These are phyloP conservation scores for Leccinum boreale DNA, from an alignment of 768 basidiomycete species.

Conservation along the genomic window DNA sequence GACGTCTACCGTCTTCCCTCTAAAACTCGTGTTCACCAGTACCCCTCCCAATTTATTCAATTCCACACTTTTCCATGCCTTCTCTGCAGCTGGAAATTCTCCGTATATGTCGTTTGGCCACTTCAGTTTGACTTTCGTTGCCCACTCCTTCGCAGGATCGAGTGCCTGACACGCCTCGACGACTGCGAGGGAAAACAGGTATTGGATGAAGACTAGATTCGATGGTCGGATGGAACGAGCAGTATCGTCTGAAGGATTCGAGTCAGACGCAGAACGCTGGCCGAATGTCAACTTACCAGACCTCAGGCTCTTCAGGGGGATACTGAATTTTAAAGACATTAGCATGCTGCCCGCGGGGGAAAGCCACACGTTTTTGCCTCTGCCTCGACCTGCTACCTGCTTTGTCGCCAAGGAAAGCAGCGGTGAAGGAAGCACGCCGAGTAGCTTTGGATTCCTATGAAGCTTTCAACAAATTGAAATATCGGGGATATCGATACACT, in stretches of 20 bases:
- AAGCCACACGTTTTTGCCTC: slow-evolving; percentile 88
- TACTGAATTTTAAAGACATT: slow-evolving; percentile 39
- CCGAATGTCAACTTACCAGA: slow-evolving; percentile 5
- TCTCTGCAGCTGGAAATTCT: slow-evolving; percentile 43
- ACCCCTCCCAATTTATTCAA: slow-evolving; percentile 87
- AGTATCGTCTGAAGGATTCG: not conserved
- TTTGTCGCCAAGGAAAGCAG: slow-evolving; percentile 81
- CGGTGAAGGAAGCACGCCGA: slow-evolving; percentile 68
- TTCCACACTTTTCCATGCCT: slow-evolving; percentile 31
- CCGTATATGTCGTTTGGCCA: slow-evolving; percentile 98
- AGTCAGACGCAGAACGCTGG: not conserved
- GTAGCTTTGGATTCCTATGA: slow-evolving; percentile 69
- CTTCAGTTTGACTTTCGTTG: slow-evolving; percentile 70
- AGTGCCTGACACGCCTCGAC: slow-evolving; percentile 69
- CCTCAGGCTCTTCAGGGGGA: slow-evolving; percentile 15
- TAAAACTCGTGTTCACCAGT: slow-evolving; percentile 83
- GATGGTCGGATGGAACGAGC: slow-evolving; percentile 29
- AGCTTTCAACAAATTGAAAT: not conserved
- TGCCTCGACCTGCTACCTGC: slow-evolving; percentile 85
- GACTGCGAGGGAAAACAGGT: slow-evolving; percentile 88
- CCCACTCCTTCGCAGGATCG: slow-evolving; percentile 45
- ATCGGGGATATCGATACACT: slow-evolving; percentile 23
- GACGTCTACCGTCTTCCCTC: slow-evolving; percentile 67
- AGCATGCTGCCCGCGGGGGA: slow-evolving; percentile 88
- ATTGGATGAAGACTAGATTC: slow-evolving; percentile 90